Evolutionary conservation across 139 green algal species (phyloP).

Genomic region (Chlorella sp.): DNA sequence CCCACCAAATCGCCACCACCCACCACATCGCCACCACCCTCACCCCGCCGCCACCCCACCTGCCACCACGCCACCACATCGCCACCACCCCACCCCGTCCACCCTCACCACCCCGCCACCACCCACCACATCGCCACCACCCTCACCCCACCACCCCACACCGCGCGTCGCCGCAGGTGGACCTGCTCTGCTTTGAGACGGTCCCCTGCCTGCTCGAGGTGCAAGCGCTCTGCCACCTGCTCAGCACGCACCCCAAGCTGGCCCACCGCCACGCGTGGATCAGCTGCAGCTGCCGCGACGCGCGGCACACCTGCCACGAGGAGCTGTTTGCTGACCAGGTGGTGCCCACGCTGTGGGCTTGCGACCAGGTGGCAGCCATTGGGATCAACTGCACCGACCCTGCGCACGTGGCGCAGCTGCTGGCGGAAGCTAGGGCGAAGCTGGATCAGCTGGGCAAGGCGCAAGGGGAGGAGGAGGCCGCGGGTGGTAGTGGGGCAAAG

Average conservation of each 20-base stretch:
- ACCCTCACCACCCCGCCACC: too few species aligned
- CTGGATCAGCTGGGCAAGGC: neutral
- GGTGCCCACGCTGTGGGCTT: neutral
- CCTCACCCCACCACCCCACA: too few species aligned
- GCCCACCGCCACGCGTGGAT: neutral
- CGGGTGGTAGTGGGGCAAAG: neutral
- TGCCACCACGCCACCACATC: too few species aligned
- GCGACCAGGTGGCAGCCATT: neutral
- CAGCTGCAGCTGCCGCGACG: neutral
- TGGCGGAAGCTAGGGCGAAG: neutral
- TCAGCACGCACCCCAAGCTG: neutral
- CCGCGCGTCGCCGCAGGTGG: neutral
- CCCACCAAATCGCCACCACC: too few species aligned
- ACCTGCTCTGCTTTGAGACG: neutral
- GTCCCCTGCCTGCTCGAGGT: neutral
- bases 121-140: too few species aligned
- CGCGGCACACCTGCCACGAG: neutral
- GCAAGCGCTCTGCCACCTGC: neutral
- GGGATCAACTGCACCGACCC: neutral
- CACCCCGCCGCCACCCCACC: too few species aligned
- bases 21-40: too few species aligned
- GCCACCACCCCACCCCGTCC: too few species aligned
- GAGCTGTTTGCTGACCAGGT: neutral
- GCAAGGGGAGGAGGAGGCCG: neutral
- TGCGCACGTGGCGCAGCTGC: neutral